Percentiles rank a stretch among this genome's conserved stretches.
phyloP scores from a whole-genome alignment of 345 rosid genomes.

The Eutrema heterophyllum region DNA sequence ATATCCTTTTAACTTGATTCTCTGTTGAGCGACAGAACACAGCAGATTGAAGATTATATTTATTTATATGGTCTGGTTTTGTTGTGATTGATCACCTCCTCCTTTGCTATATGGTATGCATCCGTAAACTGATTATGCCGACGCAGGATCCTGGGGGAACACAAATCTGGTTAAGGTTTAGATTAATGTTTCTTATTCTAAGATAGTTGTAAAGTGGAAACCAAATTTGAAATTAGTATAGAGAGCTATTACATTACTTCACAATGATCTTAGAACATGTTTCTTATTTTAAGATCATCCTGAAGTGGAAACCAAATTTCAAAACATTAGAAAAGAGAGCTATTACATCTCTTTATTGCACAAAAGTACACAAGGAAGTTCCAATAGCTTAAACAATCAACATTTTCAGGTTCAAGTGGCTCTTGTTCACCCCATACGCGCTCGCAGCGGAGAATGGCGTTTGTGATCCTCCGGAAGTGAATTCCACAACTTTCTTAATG shows the following conservation, averaged over 20 bases:
- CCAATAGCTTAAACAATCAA: not conserved
- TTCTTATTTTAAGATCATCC: not conserved
- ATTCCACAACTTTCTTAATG: conserved; percentile 47
- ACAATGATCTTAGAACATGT: not conserved
- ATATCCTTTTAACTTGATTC: not conserved
- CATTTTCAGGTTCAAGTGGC: not conserved
- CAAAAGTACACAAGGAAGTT: not conserved
- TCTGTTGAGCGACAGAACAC: not conserved
- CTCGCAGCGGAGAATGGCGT: conserved; percentile 2
- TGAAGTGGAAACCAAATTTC: not conserved
- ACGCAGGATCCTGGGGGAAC: conserved; percentile 3
- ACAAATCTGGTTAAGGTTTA: not conserved
- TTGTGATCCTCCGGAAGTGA: conserved; percentile 25
- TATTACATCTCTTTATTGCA: conserved; percentile 5
- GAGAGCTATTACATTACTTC: conserved; percentile 1
- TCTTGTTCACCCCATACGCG: not conserved
- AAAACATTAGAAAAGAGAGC: not conserved
- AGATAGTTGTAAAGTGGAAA: conserved; percentile 13
- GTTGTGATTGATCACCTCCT: not conserved
- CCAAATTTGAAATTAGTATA: not conserved
- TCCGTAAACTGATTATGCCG: not conserved
- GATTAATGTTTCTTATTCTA: not conserved
- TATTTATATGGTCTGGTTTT: not conserved
- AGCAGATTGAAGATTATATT: not conserved
- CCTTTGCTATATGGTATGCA: not conserved